These are phyloP conservation scores for Parasarocladium wereldwijsianum DNA, from an alignment of 2,329 filamentous ascomycete genomes.

Conservation along the genomic window DNA sequence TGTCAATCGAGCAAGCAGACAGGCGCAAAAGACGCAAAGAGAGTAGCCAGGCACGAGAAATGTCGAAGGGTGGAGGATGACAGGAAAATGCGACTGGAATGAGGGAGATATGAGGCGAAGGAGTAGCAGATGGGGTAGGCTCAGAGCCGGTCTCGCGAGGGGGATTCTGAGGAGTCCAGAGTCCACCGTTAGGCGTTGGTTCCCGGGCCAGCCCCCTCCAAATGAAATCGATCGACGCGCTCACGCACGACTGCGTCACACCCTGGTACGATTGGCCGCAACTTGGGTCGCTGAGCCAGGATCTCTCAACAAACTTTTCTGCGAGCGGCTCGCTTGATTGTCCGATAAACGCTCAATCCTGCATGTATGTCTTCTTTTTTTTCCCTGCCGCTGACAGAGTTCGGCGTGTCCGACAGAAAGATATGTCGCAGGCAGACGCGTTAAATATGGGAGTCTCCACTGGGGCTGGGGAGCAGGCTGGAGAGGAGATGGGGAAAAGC, in stretches of 20 bases:
- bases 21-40: constrained; percentile 1
- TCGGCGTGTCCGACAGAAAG: no score
- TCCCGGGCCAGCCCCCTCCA: constrained; percentile 1
- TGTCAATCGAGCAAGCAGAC: not conserved
- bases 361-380: no score
- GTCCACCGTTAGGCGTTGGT: not conserved
- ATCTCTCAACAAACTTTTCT: no score
- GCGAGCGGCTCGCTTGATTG: no score
- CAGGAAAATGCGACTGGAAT: not conserved
- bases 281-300: no score
- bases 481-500: no score
- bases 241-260: constrained; percentile 4
- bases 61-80: constrained; percentile 1
- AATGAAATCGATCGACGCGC: constrained; percentile 5
- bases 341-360: no score
- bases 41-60: constrained; percentile 4
- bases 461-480: no score
- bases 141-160: not conserved
- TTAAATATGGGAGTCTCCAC: no score
- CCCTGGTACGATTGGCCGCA: no score
- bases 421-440: no score
- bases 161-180: not conserved
- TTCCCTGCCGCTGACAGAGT: no score
- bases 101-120: not conserved
- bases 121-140: not conserved